Percentiles rank a stretch among this genome's conserved stretches.
Conservation (phyloP, 192 early-diverging fungal species). For the Backusella macrospora region DNA sequence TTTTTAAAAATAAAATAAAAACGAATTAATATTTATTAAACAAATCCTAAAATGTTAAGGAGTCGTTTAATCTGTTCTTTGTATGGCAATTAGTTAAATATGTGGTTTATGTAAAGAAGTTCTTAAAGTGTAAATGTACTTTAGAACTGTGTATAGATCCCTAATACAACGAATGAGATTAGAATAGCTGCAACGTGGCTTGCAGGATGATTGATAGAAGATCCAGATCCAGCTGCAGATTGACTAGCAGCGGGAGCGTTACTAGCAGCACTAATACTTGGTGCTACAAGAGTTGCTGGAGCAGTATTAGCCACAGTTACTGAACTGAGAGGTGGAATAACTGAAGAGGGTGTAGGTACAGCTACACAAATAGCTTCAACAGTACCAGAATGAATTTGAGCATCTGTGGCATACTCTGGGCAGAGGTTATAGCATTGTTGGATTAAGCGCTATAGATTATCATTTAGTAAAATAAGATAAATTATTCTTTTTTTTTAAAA, state of each 20-base stretch:
- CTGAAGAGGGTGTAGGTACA: slow-evolving; percentile 8
- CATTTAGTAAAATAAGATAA: background rate
- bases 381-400: slow-evolving; percentile 22
- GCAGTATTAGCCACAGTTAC: background rate
- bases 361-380: slow-evolving; percentile 28
- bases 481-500: background rate
- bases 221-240: background rate
- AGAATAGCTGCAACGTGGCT: background rate
- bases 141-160: slow-evolving; percentile 1
- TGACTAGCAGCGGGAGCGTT: slow-evolving; percentile 3
- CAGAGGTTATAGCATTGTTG: slow-evolving; percentile 37
- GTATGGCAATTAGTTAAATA: background rate
- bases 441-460: slow-evolving; percentile 6
- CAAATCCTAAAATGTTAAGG: background rate
- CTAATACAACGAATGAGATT: background rate
- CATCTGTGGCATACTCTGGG: slow-evolving; percentile 28
- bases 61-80: background rate
- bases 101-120: background rate
- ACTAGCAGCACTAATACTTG: background rate
- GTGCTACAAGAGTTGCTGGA: background rate
- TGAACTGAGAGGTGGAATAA: background rate
- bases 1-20: background rate
- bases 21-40: background rate
- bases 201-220: slow-evolving; percentile 9
- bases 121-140: background rate